Percentiles rank a stretch among this genome's conserved stretches.
Conservation (phyloP, 352 stramenopile genomes). For the Thraustotheca clavata region DNA sequence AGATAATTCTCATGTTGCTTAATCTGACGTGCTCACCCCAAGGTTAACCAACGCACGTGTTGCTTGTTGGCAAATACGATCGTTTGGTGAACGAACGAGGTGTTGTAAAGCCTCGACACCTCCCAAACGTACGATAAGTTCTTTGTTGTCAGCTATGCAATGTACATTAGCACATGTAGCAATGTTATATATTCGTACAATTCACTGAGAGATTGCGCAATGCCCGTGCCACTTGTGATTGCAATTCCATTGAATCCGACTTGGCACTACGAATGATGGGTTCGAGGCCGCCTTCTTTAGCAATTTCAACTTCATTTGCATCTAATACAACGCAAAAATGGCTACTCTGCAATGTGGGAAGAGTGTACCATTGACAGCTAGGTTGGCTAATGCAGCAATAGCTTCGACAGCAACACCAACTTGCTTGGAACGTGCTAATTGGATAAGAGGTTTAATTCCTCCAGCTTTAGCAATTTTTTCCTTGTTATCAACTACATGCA, state of each 20-base stretch:
- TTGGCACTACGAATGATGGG: constrained; percentile 83
- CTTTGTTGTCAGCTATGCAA: constrained; percentile 76
- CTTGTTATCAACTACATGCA: constrained; percentile 84
- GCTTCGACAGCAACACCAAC: constrained; percentile 85
- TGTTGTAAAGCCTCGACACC: constrained; percentile 74
- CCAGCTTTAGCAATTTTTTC: constrained; percentile 85
- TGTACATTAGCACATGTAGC: not conserved
- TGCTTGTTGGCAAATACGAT: constrained; percentile 85
- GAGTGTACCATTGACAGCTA: constrained; percentile 86
- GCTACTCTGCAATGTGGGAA: not conserved
- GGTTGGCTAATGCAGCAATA: constrained; percentile 90
- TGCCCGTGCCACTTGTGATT: constrained; percentile 83
- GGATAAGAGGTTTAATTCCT: constrained; percentile 82
- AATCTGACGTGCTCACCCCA: constrained; percentile 78
- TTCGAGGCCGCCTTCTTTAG: constrained; percentile 74
- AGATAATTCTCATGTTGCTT: constrained; percentile 15
- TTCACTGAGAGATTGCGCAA: constrained; percentile 92
- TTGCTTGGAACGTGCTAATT: constrained; percentile 69
- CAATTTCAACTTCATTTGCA: constrained; percentile 89
- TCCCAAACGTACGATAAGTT: constrained; percentile 74
- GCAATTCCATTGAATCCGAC: constrained; percentile 75
- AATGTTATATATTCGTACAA: constrained; percentile 35
- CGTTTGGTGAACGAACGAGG: constrained; percentile 69
- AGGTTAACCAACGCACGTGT: constrained; percentile 82
- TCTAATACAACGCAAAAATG: constrained; percentile 35